Evolutionary conservation across 768 basidiomycete species (phyloP).

Genomic region (Ramaria sp.): DNA sequence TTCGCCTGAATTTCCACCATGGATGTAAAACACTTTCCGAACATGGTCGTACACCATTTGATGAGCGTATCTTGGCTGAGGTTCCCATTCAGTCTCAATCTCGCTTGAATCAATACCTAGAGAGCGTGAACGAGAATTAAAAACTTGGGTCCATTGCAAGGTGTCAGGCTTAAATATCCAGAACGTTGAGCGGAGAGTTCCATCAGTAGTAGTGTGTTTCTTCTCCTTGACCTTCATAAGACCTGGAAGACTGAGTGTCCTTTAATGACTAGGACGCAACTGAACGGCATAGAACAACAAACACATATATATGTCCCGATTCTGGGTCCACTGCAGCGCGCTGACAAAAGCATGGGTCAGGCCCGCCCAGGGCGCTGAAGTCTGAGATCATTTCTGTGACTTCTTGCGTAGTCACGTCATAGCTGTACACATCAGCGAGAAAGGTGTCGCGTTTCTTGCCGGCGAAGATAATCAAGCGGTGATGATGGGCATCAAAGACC

Average conservation of each 20-base stretch:
- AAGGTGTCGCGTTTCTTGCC: conserved; percentile 57
- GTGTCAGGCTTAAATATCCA: conserved; percentile 36
- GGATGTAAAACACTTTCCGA: conserved; percentile 49
- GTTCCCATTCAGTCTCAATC: conserved; percentile 25
- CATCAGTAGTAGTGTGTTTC: conserved; percentile 2
- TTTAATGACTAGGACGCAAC: neutral
- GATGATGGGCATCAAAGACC: conserved; percentile 53
- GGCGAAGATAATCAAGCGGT: conserved; percentile 60
- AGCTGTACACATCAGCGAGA: conserved; percentile 68
- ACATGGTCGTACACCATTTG: conserved; percentile 63
- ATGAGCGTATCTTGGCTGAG: conserved; percentile 62
- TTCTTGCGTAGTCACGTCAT: conserved; percentile 47
- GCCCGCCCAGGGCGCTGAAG: conserved; percentile 50
- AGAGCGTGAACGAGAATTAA: conserved; percentile 26
- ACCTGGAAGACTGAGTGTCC: conserved; percentile 25
- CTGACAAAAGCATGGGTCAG: conserved; percentile 65
- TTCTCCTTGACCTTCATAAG: conserved; percentile 40
- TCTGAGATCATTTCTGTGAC: conserved; percentile 53
- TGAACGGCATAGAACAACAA: conserved; percentile 17
- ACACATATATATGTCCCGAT: conserved; percentile 66
- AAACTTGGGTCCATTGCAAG: conserved; percentile 36
- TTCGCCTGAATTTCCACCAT: conserved; percentile 64
- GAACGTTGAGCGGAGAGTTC: conserved; percentile 26
- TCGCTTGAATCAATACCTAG: conserved; percentile 20
- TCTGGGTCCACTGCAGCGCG: conserved; percentile 56